Evolutionary conservation across 257 asterid species (phyloP).

Genomic region (Rehmannia glutinosa): DNA sequence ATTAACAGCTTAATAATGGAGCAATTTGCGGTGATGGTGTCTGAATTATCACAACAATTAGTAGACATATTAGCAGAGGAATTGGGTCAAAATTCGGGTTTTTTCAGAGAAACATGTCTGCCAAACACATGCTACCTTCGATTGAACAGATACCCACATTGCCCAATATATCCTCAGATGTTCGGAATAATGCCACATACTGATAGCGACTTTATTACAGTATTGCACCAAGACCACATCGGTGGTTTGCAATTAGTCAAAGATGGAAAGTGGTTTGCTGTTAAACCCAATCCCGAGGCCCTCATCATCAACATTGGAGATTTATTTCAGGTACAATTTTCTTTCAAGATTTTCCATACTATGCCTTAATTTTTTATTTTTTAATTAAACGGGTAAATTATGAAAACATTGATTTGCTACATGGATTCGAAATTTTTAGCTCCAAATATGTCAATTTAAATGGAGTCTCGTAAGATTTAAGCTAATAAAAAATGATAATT

Average conservation of each 20-base stretch:
- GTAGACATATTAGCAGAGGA: constrained; percentile 65
- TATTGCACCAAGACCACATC: constrained; percentile 72
- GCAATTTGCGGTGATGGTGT: constrained; percentile 50
- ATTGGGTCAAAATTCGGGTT: constrained; percentile 47
- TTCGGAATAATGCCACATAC: constrained; percentile 91
- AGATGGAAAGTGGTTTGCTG: constrained; percentile 91
- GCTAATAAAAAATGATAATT: too few relatives aligned
- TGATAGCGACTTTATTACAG: constrained; percentile 87
- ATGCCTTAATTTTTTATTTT: too few relatives aligned
- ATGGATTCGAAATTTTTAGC: too few relatives aligned
- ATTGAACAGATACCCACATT: constrained; percentile 73
- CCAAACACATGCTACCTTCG: constrained; percentile 75
- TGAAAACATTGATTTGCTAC: too few relatives aligned
- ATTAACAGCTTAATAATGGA: constrained; percentile 60
- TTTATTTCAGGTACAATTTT: constrained; percentile 85
- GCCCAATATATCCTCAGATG: constrained; percentile 51
- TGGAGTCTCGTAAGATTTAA: too few relatives aligned
- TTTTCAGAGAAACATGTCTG: constrained; percentile 60
- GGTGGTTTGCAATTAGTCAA: constrained; percentile 83
- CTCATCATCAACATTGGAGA: constrained; percentile 88
- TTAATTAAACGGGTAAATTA: too few relatives aligned
- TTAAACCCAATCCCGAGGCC: constrained; percentile 72
- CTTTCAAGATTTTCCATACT: too few relatives aligned
- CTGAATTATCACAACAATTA: constrained; percentile 52
- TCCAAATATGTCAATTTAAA: too few relatives aligned